These are phyloP conservation scores for Dendrobium huoshanense DNA, from an alignment of 106 monocot species.

Conservation along the genomic window DNA sequence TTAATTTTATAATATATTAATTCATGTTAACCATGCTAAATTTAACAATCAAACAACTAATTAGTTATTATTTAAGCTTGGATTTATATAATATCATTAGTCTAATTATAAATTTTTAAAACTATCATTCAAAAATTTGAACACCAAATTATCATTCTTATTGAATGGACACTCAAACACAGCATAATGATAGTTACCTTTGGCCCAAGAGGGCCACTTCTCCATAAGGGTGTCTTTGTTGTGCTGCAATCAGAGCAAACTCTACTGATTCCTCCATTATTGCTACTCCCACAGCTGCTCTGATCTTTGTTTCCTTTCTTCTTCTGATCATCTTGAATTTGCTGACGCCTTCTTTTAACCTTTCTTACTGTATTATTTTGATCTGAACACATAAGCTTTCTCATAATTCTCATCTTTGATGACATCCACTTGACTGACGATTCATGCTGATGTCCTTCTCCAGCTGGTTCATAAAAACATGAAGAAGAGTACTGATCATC, in stretches of 20 bases:
- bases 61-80: too few species aligned
- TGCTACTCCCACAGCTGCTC: slow-evolving; percentile 1
- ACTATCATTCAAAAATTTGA: too few species aligned
- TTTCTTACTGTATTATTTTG: neutral
- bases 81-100: too few species aligned
- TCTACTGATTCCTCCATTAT: slow-evolving; percentile 12
- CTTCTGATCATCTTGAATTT: neutral
- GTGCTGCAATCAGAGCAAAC: slow-evolving; percentile 47
- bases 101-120: too few species aligned
- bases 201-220: slow-evolving; percentile 48
- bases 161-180: too few species aligned
- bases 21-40: too few species aligned
- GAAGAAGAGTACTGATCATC: neutral
- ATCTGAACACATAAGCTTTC: neutral
- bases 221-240: slow-evolving; percentile 52
- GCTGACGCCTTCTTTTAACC: neutral
- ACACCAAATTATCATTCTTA: too few species aligned
- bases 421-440: neutral
- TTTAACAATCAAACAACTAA: too few species aligned
- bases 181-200: slow-evolving; percentile 19
- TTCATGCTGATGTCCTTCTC: neutral
- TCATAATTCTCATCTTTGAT: neutral
- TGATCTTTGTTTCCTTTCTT: neutral
- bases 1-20: too few species aligned
- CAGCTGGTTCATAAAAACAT: neutral